Base-by-base conservation (phyloP, 345 rosid genomes). In the Salix suchowensis region DNA sequence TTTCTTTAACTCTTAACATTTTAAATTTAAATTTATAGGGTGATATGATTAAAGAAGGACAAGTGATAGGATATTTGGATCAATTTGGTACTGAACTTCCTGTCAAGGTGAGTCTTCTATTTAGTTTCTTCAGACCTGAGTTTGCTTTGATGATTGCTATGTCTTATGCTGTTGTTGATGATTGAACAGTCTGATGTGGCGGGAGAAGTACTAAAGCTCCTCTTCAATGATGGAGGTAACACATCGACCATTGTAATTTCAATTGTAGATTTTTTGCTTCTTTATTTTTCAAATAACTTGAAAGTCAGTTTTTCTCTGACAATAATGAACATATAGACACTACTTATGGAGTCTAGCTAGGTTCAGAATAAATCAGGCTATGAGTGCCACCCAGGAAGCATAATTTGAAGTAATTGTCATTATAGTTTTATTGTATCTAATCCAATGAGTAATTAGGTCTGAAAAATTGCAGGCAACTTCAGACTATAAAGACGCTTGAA, bases 141-240 rank as follows among this genome's bases (percentile, higher is more conserved):
- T 77, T 52, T 44, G 40, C 23, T 61, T 68, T 12, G 32, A 73
- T 46, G 13, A 50, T 58, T 66, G 39, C 60, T 73, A 62, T 67
- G 34, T 60, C 67, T 71, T 58, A 50, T 71, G 68, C 16, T 58
- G 23, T 60, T 73, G 7, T 52, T 76, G 52, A 76, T 82, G 36
- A 26, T 74, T 85, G 87, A 86, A 77, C 97, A 96, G 99, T 89
- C 99, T 1, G 93, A 89, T 84, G 92, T 87, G 62, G 93, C 92
- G 72, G 99, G 98, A 58, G 94, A 92, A 87, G 89, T 93, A 82
- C 77, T 96, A 54, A 93, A 92, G 92, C 78, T 96, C 79, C 90
- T 96, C 70, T 83, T 88, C 28, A 79, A 88, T 68, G 96, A 93
- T 60, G 98, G 96, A 93, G 98, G 99, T 96, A 89, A 32, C 76